Conservation (phyloP, 495 filamentous ascomycete species). For the Podospora didyma region DNA sequence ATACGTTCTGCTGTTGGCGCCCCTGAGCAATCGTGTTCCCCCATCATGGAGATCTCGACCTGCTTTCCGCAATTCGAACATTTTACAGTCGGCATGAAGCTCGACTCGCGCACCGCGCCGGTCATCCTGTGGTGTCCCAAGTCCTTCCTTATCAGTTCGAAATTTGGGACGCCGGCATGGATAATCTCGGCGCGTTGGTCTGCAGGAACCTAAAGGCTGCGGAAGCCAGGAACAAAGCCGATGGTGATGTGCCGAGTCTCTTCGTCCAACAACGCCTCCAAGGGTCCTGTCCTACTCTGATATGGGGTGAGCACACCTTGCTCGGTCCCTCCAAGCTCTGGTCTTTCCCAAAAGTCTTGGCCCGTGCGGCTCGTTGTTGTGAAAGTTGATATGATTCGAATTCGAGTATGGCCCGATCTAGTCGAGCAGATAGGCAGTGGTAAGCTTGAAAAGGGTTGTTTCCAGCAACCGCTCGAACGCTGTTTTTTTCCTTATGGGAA, state of each 20-base stretch:
- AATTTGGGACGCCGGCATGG: conserved; percentile 13
- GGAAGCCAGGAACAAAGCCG: no score
- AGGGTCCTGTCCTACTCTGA: neutral
- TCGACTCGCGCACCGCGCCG: conserved; percentile 52
- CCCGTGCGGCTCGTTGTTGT: no score
- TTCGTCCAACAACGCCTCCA: neutral
- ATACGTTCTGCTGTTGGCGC: conserved; percentile 35
- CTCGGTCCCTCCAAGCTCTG: no score
- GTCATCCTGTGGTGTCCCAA: conserved; percentile 36
- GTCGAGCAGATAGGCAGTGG: neutral
- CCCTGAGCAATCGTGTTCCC: conserved; percentile 74
- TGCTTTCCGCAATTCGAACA: conserved; percentile 84
- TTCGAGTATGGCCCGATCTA: neutral
- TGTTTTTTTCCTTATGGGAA: conserved; percentile 7
- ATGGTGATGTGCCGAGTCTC: neutral
- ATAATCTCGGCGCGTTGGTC: neutral
- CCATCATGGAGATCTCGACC: conserved; percentile 88
- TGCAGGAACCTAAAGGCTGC: no score
- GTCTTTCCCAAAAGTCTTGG: no score
- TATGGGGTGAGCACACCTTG: no score
- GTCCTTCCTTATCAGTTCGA: conserved; percentile 12
- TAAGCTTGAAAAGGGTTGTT: neutral
- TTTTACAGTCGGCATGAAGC: conserved; percentile 87
- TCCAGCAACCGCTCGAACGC: conserved; percentile 9
- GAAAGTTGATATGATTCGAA: neutral